These are phyloP conservation scores for Coemansia biformis DNA, from an alignment of 192 early-diverging fungal genomes.

Conservation along the genomic window DNA sequence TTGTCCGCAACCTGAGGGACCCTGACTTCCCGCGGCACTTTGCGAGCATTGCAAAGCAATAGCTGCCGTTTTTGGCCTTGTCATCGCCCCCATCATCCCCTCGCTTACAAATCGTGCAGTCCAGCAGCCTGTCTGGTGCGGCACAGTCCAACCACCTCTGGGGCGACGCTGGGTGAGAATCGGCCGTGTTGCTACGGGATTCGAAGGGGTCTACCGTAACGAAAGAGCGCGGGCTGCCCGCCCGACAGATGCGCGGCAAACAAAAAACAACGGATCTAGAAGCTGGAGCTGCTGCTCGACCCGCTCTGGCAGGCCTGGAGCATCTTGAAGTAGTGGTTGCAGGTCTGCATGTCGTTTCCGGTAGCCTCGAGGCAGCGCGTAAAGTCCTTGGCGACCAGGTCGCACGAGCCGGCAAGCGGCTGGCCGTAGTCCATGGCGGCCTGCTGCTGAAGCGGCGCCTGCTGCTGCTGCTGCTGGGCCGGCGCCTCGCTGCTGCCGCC, in stretches of 20 bases:
- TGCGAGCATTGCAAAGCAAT: slow-evolving; percentile 29
- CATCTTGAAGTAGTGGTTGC: slow-evolving; percentile 88
- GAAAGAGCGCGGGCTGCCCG: no score
- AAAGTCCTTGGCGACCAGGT: slow-evolving; percentile 77
- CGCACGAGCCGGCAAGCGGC: slow-evolving; percentile 48
- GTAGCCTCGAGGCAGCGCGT: slow-evolving; percentile 80
- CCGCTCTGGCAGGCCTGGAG: slow-evolving; percentile 80
- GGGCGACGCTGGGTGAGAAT: no score
- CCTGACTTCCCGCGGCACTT: slow-evolving; percentile 47
- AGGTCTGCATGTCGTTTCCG: slow-evolving; percentile 71
- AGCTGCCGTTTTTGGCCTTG: no score
- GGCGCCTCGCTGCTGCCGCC: slow-evolving; percentile 43
- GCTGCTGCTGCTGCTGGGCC: slow-evolving; percentile 33
- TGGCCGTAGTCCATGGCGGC: slow-evolving; percentile 1
- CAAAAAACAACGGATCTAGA: no score
- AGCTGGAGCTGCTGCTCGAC: neutral
- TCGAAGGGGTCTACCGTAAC: no score
- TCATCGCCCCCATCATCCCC: no score
- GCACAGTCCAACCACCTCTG: no score
- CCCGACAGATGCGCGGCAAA: no score
- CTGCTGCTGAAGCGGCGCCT: slow-evolving; percentile 23
- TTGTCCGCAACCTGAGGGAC: slow-evolving; percentile 62
- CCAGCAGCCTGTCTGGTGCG: no score
- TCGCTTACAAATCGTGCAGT: no score
- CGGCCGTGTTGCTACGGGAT: no score